Base-by-base conservation (phyloP, 2,329 filamentous ascomycete genomes). In the Cryoendolithus antarcticus region DNA sequence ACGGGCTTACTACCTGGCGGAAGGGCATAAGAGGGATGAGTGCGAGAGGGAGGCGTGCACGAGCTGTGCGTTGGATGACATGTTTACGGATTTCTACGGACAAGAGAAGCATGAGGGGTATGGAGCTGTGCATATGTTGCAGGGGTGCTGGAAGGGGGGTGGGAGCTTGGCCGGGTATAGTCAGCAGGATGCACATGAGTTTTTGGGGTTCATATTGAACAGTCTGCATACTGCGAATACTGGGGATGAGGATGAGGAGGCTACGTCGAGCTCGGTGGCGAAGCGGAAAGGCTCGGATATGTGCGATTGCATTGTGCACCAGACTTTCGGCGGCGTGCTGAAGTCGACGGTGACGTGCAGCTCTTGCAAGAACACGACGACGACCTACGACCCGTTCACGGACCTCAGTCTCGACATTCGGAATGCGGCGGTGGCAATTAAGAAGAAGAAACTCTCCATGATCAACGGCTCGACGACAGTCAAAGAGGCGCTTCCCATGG, bases 111-210 rank as follows among this genome's bases (percentile, higher is more conserved):
- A 85, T 0, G 88, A 93, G 46, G 86, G 86, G 1, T 94, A 93
- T 52, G 89, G 86, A 2, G 86, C 88, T 1, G 82, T 91, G 6
- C 86, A 85, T 53, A 85, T 96, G 55, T 72, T 96, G 33, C 79
- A 86, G 41, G 85, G 82, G 8, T 88, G 88, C 55, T 94, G 88
- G 86, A 84, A 88, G 50, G 85, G 82, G 4, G 59, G 66, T 65
- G 57, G 70, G 63, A 78, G 74, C 11, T 54, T 70, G 13, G 85
- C 89, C 2, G 91, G 88, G 8, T 93, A 93, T 52, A 85, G 88
- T 53, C 89, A 96, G 62, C 89, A 96, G 64, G 89, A 96, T 56
- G 89, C 89, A 1, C 89, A 96, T 57, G 89, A 96, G 59, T 96
- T 93, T 63, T 93, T 95, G 60, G 86, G 94, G 57, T 95, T 93